A percentile compares a stretch with the other conserved stretches of the same genome.
phyloP scores from a whole-genome alignment of 331 rosid species.

The Quercus tomentella region DNA sequence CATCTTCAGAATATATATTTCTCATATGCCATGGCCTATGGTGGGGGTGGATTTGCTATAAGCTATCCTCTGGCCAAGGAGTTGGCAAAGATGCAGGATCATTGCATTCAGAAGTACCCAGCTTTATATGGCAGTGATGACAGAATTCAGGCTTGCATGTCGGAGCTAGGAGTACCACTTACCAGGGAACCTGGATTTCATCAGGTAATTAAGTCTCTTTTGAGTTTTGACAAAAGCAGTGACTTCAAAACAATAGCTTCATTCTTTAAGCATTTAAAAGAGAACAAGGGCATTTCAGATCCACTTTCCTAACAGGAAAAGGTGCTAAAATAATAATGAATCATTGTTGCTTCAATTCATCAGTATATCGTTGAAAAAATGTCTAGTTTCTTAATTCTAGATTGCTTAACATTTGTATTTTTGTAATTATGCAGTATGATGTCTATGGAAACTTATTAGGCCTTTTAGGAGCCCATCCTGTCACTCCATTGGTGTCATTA shows the following conservation, averaged over 20 bases:
- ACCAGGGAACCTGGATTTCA: conserved; percentile 87
- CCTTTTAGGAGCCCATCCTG: conserved; percentile 82
- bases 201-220: conserved; percentile 45
- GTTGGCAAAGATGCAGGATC: conserved; percentile 80
- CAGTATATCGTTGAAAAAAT: neutral
- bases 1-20: conserved; percentile 83
- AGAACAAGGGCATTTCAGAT: no score
- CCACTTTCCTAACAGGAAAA: no score
- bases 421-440: conserved; percentile 64
- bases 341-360: no score
- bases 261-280: no score
- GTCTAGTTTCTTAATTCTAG: neutral
- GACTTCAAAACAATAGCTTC: neutral
- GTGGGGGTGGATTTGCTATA: conserved; percentile 93
- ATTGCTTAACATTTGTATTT: neutral
- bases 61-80: conserved; percentile 84
- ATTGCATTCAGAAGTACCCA: conserved; percentile 77
- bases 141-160: conserved; percentile 92
- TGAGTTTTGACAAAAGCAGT: neutral
- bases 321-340: no score
- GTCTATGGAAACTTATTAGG: conserved; percentile 83
- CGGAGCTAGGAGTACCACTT: conserved; percentile 92
- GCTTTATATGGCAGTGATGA: conserved; percentile 89
- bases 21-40: conserved; percentile 87
- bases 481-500: conserved; percentile 64